phyloP scores from a whole-genome alignment of 495 filamentous ascomycete species.

The Physcia stellaris region DNA sequence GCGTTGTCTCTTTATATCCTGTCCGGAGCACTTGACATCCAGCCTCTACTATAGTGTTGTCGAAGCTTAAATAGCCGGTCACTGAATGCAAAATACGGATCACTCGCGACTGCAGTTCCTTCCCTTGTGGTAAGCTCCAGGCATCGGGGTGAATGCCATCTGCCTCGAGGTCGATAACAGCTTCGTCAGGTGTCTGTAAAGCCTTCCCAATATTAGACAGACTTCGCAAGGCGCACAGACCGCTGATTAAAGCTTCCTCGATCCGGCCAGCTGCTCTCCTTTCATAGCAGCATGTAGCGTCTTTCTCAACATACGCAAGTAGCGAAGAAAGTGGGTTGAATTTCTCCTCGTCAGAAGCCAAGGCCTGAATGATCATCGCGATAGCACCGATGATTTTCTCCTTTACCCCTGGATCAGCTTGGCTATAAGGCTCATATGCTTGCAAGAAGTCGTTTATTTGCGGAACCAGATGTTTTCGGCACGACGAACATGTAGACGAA shows the following conservation, averaged over 20 bases:
- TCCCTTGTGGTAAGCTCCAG: constrained; percentile 45
- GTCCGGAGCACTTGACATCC: constrained; percentile 62
- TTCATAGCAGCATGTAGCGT: constrained; percentile 35
- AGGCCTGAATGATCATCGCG: constrained; percentile 68
- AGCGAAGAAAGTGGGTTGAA: constrained; percentile 47
- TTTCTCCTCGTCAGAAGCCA: constrained; percentile 50
- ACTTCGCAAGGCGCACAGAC: constrained; percentile 46
- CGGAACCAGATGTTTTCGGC: constrained; percentile 51
- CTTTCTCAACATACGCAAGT: constrained; percentile 47
- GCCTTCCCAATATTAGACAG: constrained; percentile 66
- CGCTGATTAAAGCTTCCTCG: constrained; percentile 17
- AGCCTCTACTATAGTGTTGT: constrained; percentile 59
- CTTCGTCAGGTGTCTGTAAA: constrained; percentile 58
- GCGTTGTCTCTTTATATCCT: constrained; percentile 65
- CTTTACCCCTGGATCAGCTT: constrained; percentile 50
- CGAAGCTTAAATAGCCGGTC: constrained; percentile 21
- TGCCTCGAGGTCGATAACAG: constrained; percentile 44
- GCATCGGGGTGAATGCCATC: constrained; percentile 33
- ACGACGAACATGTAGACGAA: constrained; percentile 63
- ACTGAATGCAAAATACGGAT: constrained; percentile 35
- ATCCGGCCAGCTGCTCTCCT: constrained; percentile 14
- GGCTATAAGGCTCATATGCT: constrained; percentile 55
- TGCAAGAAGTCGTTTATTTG: constrained; percentile 66
- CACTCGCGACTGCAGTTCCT: constrained; percentile 42
- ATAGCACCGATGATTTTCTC: constrained; percentile 74